These are phyloP conservation scores for Tylopilus subfusipes DNA, from an alignment of 768 basidiomycete genomes.

Conservation along the genomic window DNA sequence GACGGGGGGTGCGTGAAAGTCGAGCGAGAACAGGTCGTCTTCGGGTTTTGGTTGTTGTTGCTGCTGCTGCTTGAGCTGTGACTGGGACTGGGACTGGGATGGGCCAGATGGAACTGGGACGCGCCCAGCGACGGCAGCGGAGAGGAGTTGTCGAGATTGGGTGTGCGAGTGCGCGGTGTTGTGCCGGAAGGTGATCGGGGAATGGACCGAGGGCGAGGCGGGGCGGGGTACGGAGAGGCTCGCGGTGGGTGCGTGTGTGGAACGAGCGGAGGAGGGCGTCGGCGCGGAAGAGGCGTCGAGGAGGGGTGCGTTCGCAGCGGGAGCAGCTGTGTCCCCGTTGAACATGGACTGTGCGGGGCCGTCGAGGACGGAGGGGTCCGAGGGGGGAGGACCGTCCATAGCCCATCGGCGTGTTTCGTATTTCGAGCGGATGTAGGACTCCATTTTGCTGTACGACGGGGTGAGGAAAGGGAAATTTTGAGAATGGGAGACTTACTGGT, in stretches of 20 bases:
- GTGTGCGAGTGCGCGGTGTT: slow-evolving; percentile 10
- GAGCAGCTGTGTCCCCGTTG: not conserved
- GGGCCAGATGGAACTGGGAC: slow-evolving; percentile 7
- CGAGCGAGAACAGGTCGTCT: slow-evolving; percentile 79
- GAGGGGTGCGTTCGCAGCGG: not conserved
- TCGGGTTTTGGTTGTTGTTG: slow-evolving; percentile 36
- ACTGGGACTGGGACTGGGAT: slow-evolving; percentile 11
- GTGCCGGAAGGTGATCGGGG: slow-evolving; percentile 23
- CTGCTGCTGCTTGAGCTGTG: slow-evolving; percentile 12
- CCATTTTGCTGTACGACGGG: slow-evolving; percentile 74
- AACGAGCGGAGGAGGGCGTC: not conserved
- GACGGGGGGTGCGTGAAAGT: slow-evolving; percentile 65
- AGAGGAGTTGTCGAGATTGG: slow-evolving; percentile 30
- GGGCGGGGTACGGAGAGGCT: slow-evolving; percentile 27
- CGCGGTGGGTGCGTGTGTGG: slow-evolving; percentile 11
- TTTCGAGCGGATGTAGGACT: slow-evolving; percentile 94
- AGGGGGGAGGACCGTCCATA: slow-evolving; percentile 79
- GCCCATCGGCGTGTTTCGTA: slow-evolving; percentile 96
- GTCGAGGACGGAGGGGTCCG: slow-evolving; percentile 78
- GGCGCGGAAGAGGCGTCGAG: slow-evolving; percentile 6
- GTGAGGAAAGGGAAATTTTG: not conserved
- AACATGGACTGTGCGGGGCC: slow-evolving; percentile 23
- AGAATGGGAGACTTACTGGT: slow-evolving; percentile 67
- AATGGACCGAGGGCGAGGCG: slow-evolving; percentile 27
- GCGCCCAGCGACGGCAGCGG: slow-evolving; percentile 38